phyloP scores from a whole-genome alignment of 2,329 filamentous ascomycete species.

The Tolypocladium cylindrosporum region DNA sequence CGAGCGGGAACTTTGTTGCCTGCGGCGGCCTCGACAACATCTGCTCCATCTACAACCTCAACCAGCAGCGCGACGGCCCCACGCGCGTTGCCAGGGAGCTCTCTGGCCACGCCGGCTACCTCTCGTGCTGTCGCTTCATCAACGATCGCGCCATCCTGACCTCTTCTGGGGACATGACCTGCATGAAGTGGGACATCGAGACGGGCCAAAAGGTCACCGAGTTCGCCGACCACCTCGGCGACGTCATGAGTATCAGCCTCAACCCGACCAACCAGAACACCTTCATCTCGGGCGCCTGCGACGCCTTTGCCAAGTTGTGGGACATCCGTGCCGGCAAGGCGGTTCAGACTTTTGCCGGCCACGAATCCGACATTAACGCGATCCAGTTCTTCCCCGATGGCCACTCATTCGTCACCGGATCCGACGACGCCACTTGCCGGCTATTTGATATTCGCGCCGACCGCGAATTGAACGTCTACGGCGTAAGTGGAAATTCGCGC shows the following conservation, averaged over 20 bases:
- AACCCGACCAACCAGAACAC: conserved; percentile 99
- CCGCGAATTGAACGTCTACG: conserved; percentile 61
- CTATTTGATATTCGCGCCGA: conserved; percentile 97
- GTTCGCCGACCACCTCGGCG: conserved; percentile 94
- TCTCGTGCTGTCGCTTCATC: conserved; percentile 98
- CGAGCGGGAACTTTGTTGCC: conserved; percentile 95
- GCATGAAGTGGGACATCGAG: conserved; percentile 99
- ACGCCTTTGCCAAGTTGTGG: conserved; percentile 97
- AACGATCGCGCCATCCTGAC: conserved; percentile 97
- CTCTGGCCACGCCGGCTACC: conserved; percentile 92
- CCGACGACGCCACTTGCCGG: conserved; percentile 93
- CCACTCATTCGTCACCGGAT: conserved; percentile 95
- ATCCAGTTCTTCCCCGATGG: conserved; percentile 99
- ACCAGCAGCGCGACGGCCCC: conserved; percentile 86
- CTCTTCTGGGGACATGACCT: conserved; percentile 98
- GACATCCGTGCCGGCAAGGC: conserved; percentile 97
- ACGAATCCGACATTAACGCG: conserved; percentile 98
- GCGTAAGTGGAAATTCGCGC: conserved; percentile 35
- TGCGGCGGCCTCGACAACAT: conserved; percentile 99
- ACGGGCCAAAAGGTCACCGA: conserved; percentile 95
- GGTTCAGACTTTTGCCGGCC: conserved; percentile 95
- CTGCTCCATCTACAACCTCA: conserved; percentile 98
- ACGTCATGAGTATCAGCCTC: conserved; percentile 99
- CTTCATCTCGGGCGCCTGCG: conserved; percentile 97
- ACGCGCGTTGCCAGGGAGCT: conserved; percentile 92